These are phyloP conservation scores for Saccharomycopsis fodiens DNA, from an alignment of 805 yeast genomes.

Conservation along the genomic window DNA sequence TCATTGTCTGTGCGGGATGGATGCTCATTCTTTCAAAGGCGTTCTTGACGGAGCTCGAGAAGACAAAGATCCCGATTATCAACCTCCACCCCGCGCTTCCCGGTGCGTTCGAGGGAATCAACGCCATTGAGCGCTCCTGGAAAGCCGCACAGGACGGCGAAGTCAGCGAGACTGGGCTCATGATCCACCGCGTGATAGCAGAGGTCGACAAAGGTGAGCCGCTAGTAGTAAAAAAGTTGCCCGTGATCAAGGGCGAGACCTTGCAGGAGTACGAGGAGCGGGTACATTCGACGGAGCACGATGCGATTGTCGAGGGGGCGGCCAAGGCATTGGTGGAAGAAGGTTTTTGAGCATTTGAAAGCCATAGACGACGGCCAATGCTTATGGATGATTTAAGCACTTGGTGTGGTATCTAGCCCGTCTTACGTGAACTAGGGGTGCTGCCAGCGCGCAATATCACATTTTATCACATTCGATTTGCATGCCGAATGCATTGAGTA, in stretches of 20 bases:
- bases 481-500: too few relatives aligned
- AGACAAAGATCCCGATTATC: constrained; percentile 66
- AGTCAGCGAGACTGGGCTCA: constrained; percentile 75
- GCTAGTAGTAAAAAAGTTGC: constrained; percentile 70
- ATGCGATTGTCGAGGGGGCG: constrained; percentile 91
- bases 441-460: too few relatives aligned
- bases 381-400: too few relatives aligned
- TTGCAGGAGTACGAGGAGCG: constrained; percentile 74
- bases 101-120: constrained; percentile 94
- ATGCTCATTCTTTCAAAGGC: constrained; percentile 81
- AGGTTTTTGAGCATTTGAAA: too few relatives aligned
- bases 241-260: constrained; percentile 62
- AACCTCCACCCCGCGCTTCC: constrained; percentile 97
- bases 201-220: constrained; percentile 95
- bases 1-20: constrained; percentile 98
- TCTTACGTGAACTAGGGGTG: too few relatives aligned
- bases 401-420: too few relatives aligned
- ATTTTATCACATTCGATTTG: too few relatives aligned
- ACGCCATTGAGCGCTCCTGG: constrained; percentile 96
- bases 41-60: constrained; percentile 58
- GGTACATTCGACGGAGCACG: constrained; percentile 79
- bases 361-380: too few relatives aligned
- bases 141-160: constrained; percentile 85
- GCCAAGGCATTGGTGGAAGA: constrained; percentile 47
- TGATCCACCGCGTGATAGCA: constrained; percentile 95